Evolutionary conservation across 257 asterid genomes (phyloP), one percentile per base, ranked within the genome.

Genomic region (Nicotiana undulata): DNA sequence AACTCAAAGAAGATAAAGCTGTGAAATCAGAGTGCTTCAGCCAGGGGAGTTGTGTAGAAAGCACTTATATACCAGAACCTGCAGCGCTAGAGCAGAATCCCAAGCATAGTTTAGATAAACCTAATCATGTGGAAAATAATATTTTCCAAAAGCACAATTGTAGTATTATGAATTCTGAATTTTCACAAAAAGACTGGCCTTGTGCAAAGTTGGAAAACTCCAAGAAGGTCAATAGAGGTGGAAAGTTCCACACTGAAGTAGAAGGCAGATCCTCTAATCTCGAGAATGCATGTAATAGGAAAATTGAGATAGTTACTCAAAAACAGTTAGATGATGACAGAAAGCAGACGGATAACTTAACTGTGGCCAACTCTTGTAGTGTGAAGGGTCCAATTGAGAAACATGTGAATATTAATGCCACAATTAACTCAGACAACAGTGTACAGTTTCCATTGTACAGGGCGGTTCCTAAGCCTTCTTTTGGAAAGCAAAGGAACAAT

Each of bases 391-490:
- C 84, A 44, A 80, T 34, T 58, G 89, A 77, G 49, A 86, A 87
- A 87, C 78, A 80, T 90, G 91, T 88, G 90, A 89, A 90, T 90
- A 90, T 85, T 88, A 84, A 87, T 79, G 67, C 81, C 64, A 72
- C 88, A 76, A 79, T 85, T 88, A 95, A 91, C 85, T 86, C 94
- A 83, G 94, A 85, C 74, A 84, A 86, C 89, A 91, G 93, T 94
- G 99, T 96, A 92, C 90, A 91, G 93, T 84, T 92, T 82, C 91
- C 96, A 87, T 87, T 89, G 90, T 87, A 90, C 83, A 94, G 96
- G 90, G 91, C 86, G 78, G 58, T 88, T 88, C 86, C 87, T 82
- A 86, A 80, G 80, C 89, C 90, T 89, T 84, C 86, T 64, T 79
- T 87, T 84, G 90, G 85, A 72, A 93, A 90, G 92, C 96, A 68